Evolutionary conservation across 805 yeast species (phyloP).

Genomic region (Candida glaebosa): DNA sequence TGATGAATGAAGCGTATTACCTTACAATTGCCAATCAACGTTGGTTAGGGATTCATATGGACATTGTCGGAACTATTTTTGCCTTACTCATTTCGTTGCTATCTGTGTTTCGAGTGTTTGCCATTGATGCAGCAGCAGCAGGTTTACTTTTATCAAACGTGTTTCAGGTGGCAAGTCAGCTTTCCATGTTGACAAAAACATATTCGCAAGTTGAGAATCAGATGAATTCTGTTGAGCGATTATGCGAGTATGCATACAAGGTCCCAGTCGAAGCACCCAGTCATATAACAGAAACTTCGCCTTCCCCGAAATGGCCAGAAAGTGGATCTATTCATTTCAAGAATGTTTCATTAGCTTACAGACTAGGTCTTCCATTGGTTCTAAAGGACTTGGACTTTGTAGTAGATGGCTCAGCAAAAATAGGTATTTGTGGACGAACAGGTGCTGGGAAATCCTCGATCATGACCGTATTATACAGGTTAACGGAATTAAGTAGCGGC

Average conservation of each 20-base stretch:
- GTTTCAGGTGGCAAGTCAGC: slow-evolving; percentile 52
- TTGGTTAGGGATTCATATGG: slow-evolving; percentile 58
- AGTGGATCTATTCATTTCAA: slow-evolving; percentile 56
- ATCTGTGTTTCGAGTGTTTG: slow-evolving; percentile 58
- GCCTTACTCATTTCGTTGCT: slow-evolving; percentile 53
- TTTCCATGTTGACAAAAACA: slow-evolving; percentile 50
- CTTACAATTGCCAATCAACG: slow-evolving; percentile 54
- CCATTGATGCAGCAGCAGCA: slow-evolving; percentile 54
- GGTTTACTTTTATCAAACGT: slow-evolving; percentile 62
- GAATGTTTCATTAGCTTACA: slow-evolving; percentile 56
- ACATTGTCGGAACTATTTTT: slow-evolving; percentile 44
- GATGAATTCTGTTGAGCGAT: slow-evolving; percentile 60
- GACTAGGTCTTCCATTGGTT: slow-evolving; percentile 64
- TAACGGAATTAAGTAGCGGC: slow-evolving; percentile 56
- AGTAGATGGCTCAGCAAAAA: slow-evolving; percentile 50
- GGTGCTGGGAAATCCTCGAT: slow-evolving; percentile 77
- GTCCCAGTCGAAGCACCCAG: slow-evolving; percentile 32
- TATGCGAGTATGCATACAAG: slow-evolving; percentile 33
- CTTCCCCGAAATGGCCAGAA: slow-evolving; percentile 63
- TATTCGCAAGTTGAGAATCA: slow-evolving; percentile 56
- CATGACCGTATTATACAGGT: slow-evolving; percentile 67
- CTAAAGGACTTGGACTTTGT: slow-evolving; percentile 52
- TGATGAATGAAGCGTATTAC: slow-evolving; percentile 51
- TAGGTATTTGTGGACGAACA: slow-evolving; percentile 67
- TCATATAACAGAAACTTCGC: slow-evolving; percentile 33